Conservation (phyloP, 225 moss, liverwort and hornwort species). For the Climacium dendroides region DNA sequence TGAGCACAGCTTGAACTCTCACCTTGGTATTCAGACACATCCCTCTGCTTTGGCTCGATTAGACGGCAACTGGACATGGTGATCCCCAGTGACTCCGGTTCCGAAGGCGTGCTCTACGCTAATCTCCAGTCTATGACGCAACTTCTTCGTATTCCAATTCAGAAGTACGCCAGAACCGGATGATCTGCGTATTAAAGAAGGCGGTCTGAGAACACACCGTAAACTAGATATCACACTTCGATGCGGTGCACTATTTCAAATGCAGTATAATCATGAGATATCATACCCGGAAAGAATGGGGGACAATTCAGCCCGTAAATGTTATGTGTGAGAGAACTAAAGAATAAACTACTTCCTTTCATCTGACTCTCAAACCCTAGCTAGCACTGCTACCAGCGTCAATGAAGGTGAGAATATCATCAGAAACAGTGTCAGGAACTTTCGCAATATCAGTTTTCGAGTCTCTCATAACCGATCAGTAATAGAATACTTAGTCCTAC, state of each 20-base stretch:
- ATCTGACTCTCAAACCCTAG: not conserved
- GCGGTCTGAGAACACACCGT: not conserved
- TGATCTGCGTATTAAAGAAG: not conserved
- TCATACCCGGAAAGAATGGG: not conserved
- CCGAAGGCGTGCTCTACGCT: not conserved
- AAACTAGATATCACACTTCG: not conserved
- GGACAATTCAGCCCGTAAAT: not conserved
- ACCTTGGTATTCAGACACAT: conserved; percentile 41
- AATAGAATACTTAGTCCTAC: not conserved
- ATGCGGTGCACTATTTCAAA: not conserved
- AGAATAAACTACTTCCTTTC: not conserved
- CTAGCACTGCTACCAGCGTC: not conserved
- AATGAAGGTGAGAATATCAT: not conserved
- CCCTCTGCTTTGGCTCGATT: not conserved
- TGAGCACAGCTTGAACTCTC: not conserved
- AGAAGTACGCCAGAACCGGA: not conserved
- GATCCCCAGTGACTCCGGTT: not conserved
- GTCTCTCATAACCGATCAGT: not conserved
- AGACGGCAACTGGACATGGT: conserved; percentile 13
- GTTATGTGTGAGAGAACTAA: not conserved
- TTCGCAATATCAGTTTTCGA: not conserved
- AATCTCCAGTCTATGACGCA: not conserved
- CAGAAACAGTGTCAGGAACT: not conserved
- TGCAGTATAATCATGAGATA: not conserved
- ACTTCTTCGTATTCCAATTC: not conserved